Base-by-base conservation (phyloP, 2,329 filamentous ascomycete species). In the Pseudogymnoascus pannorum region DNA sequence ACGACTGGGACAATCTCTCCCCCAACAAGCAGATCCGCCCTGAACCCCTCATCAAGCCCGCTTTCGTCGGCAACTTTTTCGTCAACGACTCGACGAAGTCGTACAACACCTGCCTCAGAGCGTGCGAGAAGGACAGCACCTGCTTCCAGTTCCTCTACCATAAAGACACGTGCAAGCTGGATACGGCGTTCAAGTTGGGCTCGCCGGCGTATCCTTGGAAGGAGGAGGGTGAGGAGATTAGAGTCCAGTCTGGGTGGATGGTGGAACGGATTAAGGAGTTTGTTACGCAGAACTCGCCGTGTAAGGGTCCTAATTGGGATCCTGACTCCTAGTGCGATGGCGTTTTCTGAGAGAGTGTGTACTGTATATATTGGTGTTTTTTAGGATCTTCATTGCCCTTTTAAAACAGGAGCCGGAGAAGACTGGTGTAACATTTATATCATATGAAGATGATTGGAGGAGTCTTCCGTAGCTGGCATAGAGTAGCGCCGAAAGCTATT, bases 1-100 rank as follows among this genome's bases (percentile, higher is more conserved):
- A 78, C 7, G 73, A 81, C 58, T 84, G 81, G 81, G 77, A 83
- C 67, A 83, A 84, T 65, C 66, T 78, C 4, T 78, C 80, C 3
- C 75, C 81, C 24, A 78, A 80, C 57, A 72, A 72, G 9, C 78
- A 76, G 65, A 81, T 79, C 64, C 70, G 76, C 62, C 76, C 71
- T 51, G 75, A 69, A 12, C 68, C 72, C 0, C 64, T 78, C 9
- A 77, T 81, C 68, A 76, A 74, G 57, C 69, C 73, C 4, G 80
- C 79, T 2, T 78, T 80, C 70, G 14, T 26, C 7, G 42, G 22
- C 14, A 48, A 72, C 70, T 38, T 58, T n/a, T 38, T 38, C 54
- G 26, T 20, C 54, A 33, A 38, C 9, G 54, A 48, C 14, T 48
- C 42, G 42, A 48, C 42, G n/a, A 59, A 60, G 48, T 70, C 67